Conservation (phyloP, 2,329 filamentous ascomycete genomes). For the Huntiella abstrusa region DNA sequence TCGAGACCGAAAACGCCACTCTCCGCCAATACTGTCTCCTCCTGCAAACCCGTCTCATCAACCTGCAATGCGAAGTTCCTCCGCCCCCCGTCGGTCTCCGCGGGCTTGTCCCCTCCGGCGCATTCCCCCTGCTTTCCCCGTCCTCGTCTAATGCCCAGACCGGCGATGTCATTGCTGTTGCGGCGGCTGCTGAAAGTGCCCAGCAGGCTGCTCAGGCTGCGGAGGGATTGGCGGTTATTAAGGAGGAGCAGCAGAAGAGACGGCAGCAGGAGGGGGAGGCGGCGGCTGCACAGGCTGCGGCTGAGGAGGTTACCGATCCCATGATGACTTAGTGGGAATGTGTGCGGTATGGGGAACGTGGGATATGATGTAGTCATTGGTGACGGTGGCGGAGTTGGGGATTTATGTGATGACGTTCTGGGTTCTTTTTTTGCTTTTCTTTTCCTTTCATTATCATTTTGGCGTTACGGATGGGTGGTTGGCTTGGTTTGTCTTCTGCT, state of each 20-base stretch:
- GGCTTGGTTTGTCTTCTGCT: neutral
- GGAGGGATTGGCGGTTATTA: neutral
- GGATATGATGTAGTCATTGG: neutral
- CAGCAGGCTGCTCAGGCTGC: neutral
- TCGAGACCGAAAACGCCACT: conserved; percentile 77
- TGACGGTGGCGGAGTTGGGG: neutral
- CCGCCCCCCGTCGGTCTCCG: conserved; percentile 40
- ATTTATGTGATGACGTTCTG: neutral
- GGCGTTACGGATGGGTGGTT: neutral
- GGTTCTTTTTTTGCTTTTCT: neutral
- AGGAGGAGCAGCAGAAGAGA: conserved; percentile 15
- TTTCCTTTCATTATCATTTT: neutral
- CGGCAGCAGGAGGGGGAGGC: conserved; percentile 27
- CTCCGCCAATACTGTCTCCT: conserved; percentile 85
- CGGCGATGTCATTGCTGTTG: neutral
- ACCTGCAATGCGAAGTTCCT: conserved; percentile 67
- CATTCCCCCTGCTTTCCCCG: neutral
- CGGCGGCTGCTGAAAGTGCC: neutral
- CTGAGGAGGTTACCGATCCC: neutral
- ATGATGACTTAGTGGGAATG: neutral
- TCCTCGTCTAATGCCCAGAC: neutral
- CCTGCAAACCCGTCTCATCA: conserved; percentile 70
- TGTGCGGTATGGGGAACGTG: neutral
- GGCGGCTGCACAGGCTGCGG: conserved; percentile 14
- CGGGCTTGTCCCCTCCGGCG: neutral